Evolutionary conservation across 2,329 filamentous ascomycete species (phyloP), one percentile per base, ranked within the genome.

Genomic region (Plenodomus lindquistii): DNA sequence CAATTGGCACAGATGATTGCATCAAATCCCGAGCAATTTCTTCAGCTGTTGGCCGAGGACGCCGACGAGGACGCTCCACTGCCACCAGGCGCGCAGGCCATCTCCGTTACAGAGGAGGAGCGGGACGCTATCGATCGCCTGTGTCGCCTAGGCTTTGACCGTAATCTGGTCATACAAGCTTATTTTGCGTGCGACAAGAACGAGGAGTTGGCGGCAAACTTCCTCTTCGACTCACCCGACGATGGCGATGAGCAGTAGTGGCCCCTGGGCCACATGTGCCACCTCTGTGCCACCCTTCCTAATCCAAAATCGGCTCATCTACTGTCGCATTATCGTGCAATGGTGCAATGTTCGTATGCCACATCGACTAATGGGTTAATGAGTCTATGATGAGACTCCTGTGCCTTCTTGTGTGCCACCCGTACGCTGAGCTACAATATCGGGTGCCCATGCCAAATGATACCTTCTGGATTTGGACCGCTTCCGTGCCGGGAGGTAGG

Each of bases 101-200:
- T 99, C 62, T 85, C 85, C 42, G 93, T 99, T 29, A 97, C 94
- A 0, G 90, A 95, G 71, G 94, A 97, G 72, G 94, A 99, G 79
- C 86, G 92, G 50, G 93, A 96, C 72, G 94, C 94, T 19, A 99
- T 99, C 63, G 94, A 99, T 78, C 84, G 94, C 72, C 81, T 99
- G 68, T 96, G 91, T 77, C 88, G 89, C 56, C 85, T 99, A 37
- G 94, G 94, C 29, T 99, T 99, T 72, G 86, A 93, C 64, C 86
- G 92, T 51, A 91, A 97, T 63, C 85, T 91, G 63, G 94, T 94
- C 42, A 96, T 97, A 60, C 93, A 99, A 77, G 94, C 94, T 20
- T 99, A 97, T 77, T 99, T 99, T 71, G 94, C 94, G 27, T 99
- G 94, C 74, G 94, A 99, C 76, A 99, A 97, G 83, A 97, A 99